Conservation (phyloP, 306 rosid species). For the Rosa multiflora region DNA sequence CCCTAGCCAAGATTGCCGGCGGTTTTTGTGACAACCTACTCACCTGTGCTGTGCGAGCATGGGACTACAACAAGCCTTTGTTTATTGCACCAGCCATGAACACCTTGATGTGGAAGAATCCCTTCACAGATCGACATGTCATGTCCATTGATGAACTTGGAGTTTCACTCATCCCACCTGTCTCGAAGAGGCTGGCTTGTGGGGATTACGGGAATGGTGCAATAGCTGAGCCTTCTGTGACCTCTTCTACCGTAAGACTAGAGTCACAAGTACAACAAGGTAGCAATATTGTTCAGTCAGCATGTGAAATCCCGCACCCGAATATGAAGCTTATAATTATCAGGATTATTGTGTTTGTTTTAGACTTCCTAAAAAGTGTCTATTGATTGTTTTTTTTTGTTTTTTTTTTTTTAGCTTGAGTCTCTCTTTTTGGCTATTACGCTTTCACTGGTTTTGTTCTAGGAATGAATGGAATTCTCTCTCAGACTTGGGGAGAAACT, state of each 20-base stretch:
- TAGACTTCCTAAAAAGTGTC: no score
- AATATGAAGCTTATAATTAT: no score
- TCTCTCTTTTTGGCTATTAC: no score
- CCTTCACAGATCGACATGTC: conserved; percentile 65
- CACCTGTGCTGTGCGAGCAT: conserved; percentile 76
- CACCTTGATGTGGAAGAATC: conserved; percentile 65
- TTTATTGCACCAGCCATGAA: conserved; percentile 91
- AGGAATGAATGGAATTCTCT: no score
- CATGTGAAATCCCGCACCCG: neutral
- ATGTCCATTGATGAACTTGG: conserved; percentile 68
- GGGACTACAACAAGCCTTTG: conserved; percentile 79
- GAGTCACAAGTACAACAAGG: conserved; percentile 57
- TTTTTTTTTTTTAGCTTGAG: no score
- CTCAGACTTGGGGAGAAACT: no score
- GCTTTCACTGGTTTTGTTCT: no score
- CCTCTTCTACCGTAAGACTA: conserved; percentile 81
- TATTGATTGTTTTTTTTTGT: no score
- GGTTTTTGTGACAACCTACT: conserved; percentile 82
- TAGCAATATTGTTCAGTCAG: conserved; percentile 33
- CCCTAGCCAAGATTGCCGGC: conserved; percentile 82
- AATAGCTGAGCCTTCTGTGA: conserved; percentile 88
- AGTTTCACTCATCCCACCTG: conserved; percentile 72
- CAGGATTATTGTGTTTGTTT: no score
- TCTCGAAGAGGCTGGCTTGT: conserved; percentile 68
- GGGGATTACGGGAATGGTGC: conserved; percentile 97